Evolutionary conservation across 495 filamentous ascomycete genomes (phyloP).

Genomic region (Aspergillus conjunctus): DNA sequence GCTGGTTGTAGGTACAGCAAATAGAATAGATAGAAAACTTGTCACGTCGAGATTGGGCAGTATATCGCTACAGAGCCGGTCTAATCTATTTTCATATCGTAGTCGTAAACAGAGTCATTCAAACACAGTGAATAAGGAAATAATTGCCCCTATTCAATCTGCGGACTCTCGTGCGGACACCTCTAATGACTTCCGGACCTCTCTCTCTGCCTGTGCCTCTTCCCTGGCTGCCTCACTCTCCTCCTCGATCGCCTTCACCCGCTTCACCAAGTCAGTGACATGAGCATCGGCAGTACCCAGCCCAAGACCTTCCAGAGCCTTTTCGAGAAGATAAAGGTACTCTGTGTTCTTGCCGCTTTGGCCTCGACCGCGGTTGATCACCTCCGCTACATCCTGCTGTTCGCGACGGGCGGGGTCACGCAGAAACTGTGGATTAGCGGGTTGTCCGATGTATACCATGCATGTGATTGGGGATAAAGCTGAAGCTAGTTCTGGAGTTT

Average conservation of each 20-base stretch:
- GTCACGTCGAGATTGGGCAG: too few relatives aligned
- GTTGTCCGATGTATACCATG: constrained; percentile 94
- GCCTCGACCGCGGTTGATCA: constrained; percentile 75
- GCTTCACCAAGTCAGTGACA: constrained; percentile 58
- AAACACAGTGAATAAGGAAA: not conserved
- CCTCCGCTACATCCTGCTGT: constrained; percentile 77
- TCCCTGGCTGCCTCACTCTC: constrained; percentile 32
- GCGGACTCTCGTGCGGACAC: constrained; percentile 28
- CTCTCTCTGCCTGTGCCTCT: constrained; percentile 42
- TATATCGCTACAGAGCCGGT: not conserved
- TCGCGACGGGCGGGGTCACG: constrained; percentile 66
- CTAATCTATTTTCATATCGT: not conserved
- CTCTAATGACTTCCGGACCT: constrained; percentile 36
- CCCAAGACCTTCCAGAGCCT: constrained; percentile 72
- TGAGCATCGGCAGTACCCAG: constrained; percentile 82
- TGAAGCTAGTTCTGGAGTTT: not conserved
- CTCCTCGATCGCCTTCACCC: constrained; percentile 47
- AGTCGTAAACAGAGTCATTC: not conserved
- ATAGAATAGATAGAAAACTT: too few relatives aligned
- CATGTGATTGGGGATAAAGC: constrained; percentile 46
- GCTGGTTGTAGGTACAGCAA: too few relatives aligned
- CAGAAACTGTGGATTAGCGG: constrained; percentile 90
- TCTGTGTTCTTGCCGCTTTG: constrained; percentile 91
- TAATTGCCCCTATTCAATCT: constrained; percentile 9
- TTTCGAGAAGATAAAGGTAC: constrained; percentile 83